Conservation (phyloP, 2,329 filamentous ascomycete genomes). For the Raffaelea ambrosiae region DNA sequence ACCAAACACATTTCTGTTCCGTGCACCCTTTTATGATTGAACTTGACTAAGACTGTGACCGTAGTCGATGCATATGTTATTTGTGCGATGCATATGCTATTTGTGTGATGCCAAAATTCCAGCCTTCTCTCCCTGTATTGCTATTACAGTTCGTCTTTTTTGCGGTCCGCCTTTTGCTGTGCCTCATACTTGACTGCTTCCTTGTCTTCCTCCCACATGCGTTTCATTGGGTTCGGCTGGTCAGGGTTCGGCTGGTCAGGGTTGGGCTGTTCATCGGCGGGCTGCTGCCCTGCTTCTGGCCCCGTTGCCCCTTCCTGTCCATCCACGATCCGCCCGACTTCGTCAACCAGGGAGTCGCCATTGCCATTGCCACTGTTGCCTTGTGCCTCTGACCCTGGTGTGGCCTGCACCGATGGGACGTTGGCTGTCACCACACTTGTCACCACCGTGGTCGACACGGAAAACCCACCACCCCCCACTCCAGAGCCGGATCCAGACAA, state of each 20-base stretch:
- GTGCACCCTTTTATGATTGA: too few relatives aligned
- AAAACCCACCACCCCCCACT: too few relatives aligned
- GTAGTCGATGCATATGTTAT: too few relatives aligned
- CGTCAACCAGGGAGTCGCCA: slow-evolving; percentile 33
- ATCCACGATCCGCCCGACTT: slow-evolving; percentile 47
- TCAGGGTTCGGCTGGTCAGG: slow-evolving; percentile 14
- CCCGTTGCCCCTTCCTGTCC: not conserved
- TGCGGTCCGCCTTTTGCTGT: not conserved
- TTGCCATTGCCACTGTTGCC: slow-evolving; percentile 10
- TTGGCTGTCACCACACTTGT: not conserved
- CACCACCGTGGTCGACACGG: not conserved
- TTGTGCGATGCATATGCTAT: too few relatives aligned
- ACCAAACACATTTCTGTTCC: too few relatives aligned
- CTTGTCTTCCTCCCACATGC: slow-evolving; percentile 45
- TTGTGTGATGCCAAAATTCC: not conserved
- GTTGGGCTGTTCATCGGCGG: slow-evolving; percentile 15
- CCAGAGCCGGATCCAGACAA: not conserved
- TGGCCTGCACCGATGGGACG: too few relatives aligned
- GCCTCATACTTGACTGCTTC: slow-evolving; percentile 12
- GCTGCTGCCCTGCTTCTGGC: slow-evolving; percentile 7
- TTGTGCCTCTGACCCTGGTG: not conserved
- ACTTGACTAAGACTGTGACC: too few relatives aligned
- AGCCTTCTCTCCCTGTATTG: not conserved
- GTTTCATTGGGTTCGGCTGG: slow-evolving; percentile 49
- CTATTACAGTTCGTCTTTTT: slow-evolving; percentile 20